A percentile compares a stretch with the other conserved stretches of the same genome.
Conservation (phyloP, 2,329 filamentous ascomycete species). For the Ilyonectria mors-panacis region DNA sequence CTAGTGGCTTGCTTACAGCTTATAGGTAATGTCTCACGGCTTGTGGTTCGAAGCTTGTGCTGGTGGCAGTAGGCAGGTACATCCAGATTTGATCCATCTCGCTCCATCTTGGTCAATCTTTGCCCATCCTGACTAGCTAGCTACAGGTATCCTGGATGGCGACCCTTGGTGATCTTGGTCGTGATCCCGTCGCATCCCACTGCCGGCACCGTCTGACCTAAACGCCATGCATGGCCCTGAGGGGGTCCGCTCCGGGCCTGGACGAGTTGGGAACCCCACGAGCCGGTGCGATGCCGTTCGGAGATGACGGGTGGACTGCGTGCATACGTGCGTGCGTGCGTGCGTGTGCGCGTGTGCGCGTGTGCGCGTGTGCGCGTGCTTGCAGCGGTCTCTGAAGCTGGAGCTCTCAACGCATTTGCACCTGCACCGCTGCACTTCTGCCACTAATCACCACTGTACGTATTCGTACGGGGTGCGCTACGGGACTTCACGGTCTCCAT, state of each 20-base stretch:
- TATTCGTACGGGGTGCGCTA: constrained; percentile 36
- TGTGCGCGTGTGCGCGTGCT: background rate
- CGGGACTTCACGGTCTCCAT: constrained; percentile 39
- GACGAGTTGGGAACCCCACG: constrained; percentile 35
- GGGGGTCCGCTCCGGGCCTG: constrained; percentile 28
- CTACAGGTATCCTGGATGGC: background rate
- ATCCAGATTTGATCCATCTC: background rate
- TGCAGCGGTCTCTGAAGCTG: background rate
- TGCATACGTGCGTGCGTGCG: constrained; percentile 1
- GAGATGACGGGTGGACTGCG: constrained; percentile 43
- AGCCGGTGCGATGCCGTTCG: constrained; percentile 39
- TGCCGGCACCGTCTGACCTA: background rate
- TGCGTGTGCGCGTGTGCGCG: background rate
- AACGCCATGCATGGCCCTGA: constrained; percentile 36
- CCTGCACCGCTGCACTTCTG: background rate
- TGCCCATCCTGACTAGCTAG: background rate
- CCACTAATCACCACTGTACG: constrained; percentile 18
- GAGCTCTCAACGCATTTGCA: background rate
- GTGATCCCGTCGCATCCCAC: constrained; percentile 6
- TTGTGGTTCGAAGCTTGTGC: background rate
- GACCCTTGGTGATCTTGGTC: background rate
- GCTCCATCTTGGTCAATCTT: background rate
- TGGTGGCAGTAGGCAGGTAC: background rate
- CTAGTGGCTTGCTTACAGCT: background rate
- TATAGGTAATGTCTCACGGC: background rate